Conservation (phyloP, 768 basidiomycete species). For the Trametes villosa region DNA sequence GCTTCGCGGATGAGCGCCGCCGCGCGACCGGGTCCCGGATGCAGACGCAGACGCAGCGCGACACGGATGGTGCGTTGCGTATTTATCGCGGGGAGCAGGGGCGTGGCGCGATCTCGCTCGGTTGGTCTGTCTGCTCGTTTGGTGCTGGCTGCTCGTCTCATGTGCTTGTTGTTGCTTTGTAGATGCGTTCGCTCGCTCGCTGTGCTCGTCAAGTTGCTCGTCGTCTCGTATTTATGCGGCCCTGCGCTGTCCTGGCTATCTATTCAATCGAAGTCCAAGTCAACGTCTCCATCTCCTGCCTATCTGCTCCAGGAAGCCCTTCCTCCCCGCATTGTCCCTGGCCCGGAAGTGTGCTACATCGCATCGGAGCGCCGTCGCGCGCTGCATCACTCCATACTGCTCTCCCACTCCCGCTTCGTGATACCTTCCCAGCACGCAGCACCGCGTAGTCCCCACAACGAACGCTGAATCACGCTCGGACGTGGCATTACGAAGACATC, state of each 20-base stretch:
- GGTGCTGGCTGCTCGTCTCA: neutral
- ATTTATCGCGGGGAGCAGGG: no score
- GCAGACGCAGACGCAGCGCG: no score
- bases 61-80: neutral
- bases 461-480: neutral
- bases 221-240: constrained; percentile 6
- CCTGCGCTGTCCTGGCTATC: neutral
- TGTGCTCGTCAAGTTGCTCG: neutral
- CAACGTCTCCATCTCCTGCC: no score
- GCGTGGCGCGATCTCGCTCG: neutral
- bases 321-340: neutral
- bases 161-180: constrained; percentile 1
- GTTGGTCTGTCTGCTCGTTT: constrained; percentile 1
- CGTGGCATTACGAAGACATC: neutral
- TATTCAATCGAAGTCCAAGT: no score
- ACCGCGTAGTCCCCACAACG: neutral
- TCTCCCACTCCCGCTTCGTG: neutral
- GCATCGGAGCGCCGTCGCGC: neutral
- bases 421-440: neutral
- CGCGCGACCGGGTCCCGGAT: no score
- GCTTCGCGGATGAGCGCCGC: constrained; percentile 57
- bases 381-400: neutral
- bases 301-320: no score
- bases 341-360: no score
- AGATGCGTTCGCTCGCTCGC: neutral